These are phyloP conservation scores for Phytophthora ohioensis DNA, from an alignment of 352 stramenopile species.

Conservation along the genomic window DNA sequence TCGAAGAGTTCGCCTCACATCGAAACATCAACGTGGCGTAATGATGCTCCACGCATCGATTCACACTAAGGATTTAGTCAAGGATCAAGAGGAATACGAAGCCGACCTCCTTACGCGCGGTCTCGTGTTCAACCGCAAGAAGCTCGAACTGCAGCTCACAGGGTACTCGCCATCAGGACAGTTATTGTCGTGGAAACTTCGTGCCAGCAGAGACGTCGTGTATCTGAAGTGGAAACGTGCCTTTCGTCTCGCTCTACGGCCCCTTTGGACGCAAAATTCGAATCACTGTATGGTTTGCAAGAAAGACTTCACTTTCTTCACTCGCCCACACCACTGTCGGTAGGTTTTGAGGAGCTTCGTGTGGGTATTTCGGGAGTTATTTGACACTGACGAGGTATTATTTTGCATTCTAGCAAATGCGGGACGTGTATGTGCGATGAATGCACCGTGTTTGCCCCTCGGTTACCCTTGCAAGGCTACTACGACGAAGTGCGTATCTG, in stretches of 20 bases:
- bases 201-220: constrained; percentile 61
- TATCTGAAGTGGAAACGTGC: constrained; percentile 80
- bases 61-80: constrained; percentile 18
- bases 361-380: neutral
- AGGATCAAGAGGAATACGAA: constrained; percentile 68
- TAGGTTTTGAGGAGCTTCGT: constrained; percentile 17
- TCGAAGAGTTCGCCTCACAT: constrained; percentile 62
- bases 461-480: constrained; percentile 76
- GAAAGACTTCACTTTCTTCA: constrained; percentile 45
- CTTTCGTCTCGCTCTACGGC: constrained; percentile 69
- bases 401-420: constrained; percentile 54
- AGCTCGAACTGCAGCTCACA: constrained; percentile 77
- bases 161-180: constrained; percentile 53
- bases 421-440: constrained; percentile 34
- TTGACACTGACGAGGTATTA: neutral
- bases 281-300: constrained; percentile 54
- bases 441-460: constrained; percentile 44
- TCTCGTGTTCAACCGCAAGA: constrained; percentile 73
- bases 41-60: constrained; percentile 67
- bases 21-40: constrained; percentile 71
- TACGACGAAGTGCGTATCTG: constrained; percentile 77
- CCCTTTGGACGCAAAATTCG: constrained; percentile 77
- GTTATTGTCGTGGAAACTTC: constrained; percentile 74
- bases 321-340: constrained; percentile 74
- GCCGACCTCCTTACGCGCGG: constrained; percentile 4